Percentiles rank a stretch among this genome's conserved stretches.
phyloP scores from a whole-genome alignment of 1,139 yeast species.

The Zygosaccharomyces sapae region DNA sequence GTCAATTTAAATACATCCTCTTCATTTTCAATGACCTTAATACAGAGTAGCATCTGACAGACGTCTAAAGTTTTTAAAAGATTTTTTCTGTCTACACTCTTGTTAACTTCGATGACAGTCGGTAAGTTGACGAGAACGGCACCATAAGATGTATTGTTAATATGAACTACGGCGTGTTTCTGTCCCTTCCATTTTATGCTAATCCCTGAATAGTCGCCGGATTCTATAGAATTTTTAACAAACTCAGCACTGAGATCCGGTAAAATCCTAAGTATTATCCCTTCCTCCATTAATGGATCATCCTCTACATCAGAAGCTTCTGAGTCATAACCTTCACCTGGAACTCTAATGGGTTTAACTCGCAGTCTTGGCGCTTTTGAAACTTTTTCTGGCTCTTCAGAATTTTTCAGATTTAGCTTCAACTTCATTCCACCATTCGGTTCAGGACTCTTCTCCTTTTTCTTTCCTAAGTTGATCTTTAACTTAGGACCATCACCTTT shows the following conservation, averaged over 20 bases:
- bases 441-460: conserved; percentile 13
- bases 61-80: conserved; percentile 83
- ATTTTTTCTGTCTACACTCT: conserved; percentile 85
- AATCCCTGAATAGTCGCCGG: conserved; percentile 72
- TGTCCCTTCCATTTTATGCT: conserved; percentile 74
- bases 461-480: conserved; percentile 35
- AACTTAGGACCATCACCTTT: conserved; percentile 23
- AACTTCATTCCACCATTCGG: conserved; percentile 25
- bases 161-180: conserved; percentile 62
- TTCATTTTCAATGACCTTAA: conserved; percentile 56
- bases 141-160: conserved; percentile 58
- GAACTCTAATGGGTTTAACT: conserved; percentile 77
- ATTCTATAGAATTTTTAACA: conserved; percentile 73
- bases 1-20: conserved; percentile 42
- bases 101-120: conserved; percentile 79
- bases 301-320: conserved; percentile 96
- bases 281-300: conserved; percentile 88
- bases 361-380: conserved; percentile 57
- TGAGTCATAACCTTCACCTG: conserved; percentile 95
- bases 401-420: conserved; percentile 33
- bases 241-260: conserved; percentile 65
- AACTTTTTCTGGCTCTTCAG: conserved; percentile 22
- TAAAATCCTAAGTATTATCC: conserved; percentile 70
- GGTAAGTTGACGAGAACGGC: conserved; percentile 90
- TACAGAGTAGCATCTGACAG: conserved; percentile 77